Evolutionary conservation across 768 basidiomycete genomes (phyloP).

Genomic region (Rhizopogon sp.): DNA sequence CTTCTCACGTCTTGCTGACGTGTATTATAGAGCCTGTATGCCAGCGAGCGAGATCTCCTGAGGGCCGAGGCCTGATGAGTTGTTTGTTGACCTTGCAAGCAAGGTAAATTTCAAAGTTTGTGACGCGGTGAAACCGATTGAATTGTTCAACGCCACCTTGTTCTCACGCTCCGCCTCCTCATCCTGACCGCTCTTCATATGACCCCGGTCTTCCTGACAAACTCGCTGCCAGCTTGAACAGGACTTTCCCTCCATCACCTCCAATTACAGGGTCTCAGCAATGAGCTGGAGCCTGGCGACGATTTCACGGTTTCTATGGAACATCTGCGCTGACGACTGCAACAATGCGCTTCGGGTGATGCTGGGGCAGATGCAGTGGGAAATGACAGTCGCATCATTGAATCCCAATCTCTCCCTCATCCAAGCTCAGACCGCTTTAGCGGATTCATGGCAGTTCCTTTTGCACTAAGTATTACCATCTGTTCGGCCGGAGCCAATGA

Average conservation of each 20-base stretch:
- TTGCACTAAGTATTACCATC: slow-evolving; percentile 61
- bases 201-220: slow-evolving; percentile 68
- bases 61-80: too few relatives aligned
- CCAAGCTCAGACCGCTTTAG: slow-evolving; percentile 69
- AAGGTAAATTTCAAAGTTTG: too few relatives aligned
- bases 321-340: slow-evolving; percentile 56
- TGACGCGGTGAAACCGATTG: too few relatives aligned
- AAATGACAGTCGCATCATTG: slow-evolving; percentile 62
- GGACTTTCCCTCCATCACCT: slow-evolving; percentile 59
- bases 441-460: slow-evolving; percentile 74
- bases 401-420: slow-evolving; percentile 86
- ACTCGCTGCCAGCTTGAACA: slow-evolving; percentile 44
- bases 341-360: slow-evolving; percentile 28
- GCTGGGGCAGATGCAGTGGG: slow-evolving; percentile 41
- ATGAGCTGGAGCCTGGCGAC: slow-evolving; percentile 76
- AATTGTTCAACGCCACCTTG: too few relatives aligned
- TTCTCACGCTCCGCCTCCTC: too few relatives aligned
- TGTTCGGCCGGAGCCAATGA: slow-evolving; percentile 45
- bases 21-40: too few relatives aligned
- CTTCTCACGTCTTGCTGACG: too few relatives aligned
- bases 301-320: slow-evolving; percentile 67
- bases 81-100: too few relatives aligned
- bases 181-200: slow-evolving; percentile 38
- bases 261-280: slow-evolving; percentile 52
- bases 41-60: too few relatives aligned